Percentiles rank a stretch among this genome's conserved stretches.
Evolutionary conservation across 306 rosid genomes (phyloP).

Genomic region (Geum urbanum): DNA sequence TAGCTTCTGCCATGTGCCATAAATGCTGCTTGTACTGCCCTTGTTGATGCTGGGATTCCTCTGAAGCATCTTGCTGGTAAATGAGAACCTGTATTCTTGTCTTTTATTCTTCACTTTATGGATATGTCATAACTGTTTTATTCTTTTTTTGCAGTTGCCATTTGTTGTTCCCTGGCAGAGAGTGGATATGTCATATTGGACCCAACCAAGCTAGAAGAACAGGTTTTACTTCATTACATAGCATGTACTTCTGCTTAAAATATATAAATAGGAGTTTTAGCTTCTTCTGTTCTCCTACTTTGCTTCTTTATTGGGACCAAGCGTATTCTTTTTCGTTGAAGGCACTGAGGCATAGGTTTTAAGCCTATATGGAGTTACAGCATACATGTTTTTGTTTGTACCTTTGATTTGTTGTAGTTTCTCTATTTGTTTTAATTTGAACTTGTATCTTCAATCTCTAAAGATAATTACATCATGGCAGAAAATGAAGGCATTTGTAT

Average conservation of each 20-base stretch:
- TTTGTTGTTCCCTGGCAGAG: slow-evolving; percentile 75
- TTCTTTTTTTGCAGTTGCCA: slow-evolving; percentile 64
- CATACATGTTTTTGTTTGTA: not conserved
- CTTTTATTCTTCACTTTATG: slow-evolving; percentile 14
- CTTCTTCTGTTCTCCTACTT: too few relatives aligned
- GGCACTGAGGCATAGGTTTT: not conserved
- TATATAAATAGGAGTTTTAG: too few relatives aligned
- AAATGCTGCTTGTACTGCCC: slow-evolving; percentile 90
- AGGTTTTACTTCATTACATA: slow-evolving; percentile 35
- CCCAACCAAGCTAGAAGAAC: slow-evolving; percentile 84
- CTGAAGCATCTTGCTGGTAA: slow-evolving; percentile 92
- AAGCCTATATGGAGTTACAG: not conserved
- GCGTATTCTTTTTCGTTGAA: not conserved
- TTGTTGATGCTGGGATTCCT: slow-evolving; percentile 92
- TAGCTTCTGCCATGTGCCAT: slow-evolving; percentile 96
- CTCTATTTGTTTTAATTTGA: not conserved
- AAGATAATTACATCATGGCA: slow-evolving; percentile 22
- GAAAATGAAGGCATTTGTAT: slow-evolving; percentile 74
- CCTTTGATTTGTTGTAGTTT: not conserved
- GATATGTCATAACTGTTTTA: slow-evolving; percentile 21
- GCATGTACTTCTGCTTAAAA: not conserved
- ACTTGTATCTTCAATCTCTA: not conserved
- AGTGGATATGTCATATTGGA: slow-evolving; percentile 63
- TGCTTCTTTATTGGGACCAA: not conserved
- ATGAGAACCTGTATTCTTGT: slow-evolving; percentile 19